Conservation (phyloP, 768 basidiomycete genomes). For the Macrolepiota dolichaula region DNA sequence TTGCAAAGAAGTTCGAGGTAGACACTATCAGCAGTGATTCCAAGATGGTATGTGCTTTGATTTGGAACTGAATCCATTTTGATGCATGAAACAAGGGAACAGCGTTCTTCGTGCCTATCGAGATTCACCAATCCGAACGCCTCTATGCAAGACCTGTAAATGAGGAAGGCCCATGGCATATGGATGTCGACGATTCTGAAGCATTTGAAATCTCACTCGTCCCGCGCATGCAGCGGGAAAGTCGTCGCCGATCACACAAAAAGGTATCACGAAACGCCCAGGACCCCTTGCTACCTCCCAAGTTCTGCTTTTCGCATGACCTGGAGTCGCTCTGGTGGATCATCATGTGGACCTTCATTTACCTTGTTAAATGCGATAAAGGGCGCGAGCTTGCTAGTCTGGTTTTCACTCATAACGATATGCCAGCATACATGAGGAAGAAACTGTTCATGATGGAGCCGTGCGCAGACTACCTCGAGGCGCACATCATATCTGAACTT, state of each 20-base stretch:
- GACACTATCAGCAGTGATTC: background rate
- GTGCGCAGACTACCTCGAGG: too few species aligned
- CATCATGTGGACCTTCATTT: background rate
- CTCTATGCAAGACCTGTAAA: too few species aligned
- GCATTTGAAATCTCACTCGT: background rate
- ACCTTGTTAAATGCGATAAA: background rate
- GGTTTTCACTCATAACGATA: too few species aligned
- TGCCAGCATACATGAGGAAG: too few species aligned
- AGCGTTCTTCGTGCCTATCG: background rate
- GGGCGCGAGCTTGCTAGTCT: too few species aligned
- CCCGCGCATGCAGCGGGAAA: background rate
- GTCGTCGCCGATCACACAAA: background rate
- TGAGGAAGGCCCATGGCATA: too few species aligned
- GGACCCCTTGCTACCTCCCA: too few species aligned
- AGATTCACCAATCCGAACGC: too few species aligned
- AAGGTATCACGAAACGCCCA: background rate
- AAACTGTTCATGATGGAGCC: too few species aligned
- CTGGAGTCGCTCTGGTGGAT: background rate
- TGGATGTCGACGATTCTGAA: background rate
- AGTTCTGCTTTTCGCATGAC: background rate
- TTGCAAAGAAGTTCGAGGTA: background rate
- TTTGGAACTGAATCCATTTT: background rate
- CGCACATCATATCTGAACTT: too few species aligned
- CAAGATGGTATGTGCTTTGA: background rate
- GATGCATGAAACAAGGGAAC: slow-evolving; percentile 3